Evolutionary conservation across 805 yeast species (phyloP), one percentile per base, ranked within the genome.

Genomic region (Saccharomycopsis amapae): DNA sequence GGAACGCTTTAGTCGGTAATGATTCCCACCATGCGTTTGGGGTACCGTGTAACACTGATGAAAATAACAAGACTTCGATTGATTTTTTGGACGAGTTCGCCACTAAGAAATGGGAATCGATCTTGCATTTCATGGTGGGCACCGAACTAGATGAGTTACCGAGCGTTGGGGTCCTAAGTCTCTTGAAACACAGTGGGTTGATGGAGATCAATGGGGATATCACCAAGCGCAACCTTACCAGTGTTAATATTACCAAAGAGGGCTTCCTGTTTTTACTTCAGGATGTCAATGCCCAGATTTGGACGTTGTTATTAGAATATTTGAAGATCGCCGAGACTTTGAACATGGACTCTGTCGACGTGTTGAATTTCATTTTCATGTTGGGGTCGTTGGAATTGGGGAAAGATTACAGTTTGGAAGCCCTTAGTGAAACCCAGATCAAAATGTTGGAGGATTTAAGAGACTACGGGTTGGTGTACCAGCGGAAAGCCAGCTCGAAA

Each of bases 101-200:
- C 12, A 74, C 87, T 5, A 75, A 73, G 38, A 87, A 84, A 59
- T 93, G 98, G 98, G 99, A 93, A 60, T 78, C 86, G 5, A 90
- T 93, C 55, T 69, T 93, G 56, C 97, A 93, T 69, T 93, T 82
- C 66, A 90, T 93, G 97, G 99, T 93, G 37, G 96, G 97, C 1
- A 86, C 97, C 0, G 85, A 85, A 42, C 65, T 81, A 38, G 69
- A 75, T 9, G 72, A 69, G 15, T 66, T 76, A 2, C 96, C 96
- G 2, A 81, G 89, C 40, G 72, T 74, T n/a, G 89, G 90, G 15
- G 97, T 90, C 1, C 67, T 93, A 41, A 74, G 79, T 15, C 67
- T 93, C 23, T 67, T 93, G 40, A 73, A 76, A 52, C 87, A 80
- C 65, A 82, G 95, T 51, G 90, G 90, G 2, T 68, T 93, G 43